Evolutionary conservation across 495 filamentous ascomycete genomes (phyloP).

Genomic region (Xylaria grammica): DNA sequence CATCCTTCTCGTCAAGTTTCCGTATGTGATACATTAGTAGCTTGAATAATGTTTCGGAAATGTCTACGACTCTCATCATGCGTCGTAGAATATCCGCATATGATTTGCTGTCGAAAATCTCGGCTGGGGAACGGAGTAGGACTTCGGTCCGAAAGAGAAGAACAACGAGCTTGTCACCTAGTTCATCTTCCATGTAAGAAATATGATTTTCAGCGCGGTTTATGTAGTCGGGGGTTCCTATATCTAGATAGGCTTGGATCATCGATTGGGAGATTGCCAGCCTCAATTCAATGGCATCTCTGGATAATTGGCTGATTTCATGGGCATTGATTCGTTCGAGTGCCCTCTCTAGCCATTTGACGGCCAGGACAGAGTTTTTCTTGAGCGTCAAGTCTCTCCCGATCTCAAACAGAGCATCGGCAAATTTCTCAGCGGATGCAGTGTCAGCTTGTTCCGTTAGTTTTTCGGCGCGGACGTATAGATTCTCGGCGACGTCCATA

Average conservation of each 20-base stretch:
- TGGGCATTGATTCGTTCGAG: conserved; percentile 62
- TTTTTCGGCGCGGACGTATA: conserved; percentile 65
- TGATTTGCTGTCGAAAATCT: conserved; percentile 51
- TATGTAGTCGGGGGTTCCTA: conserved; percentile 48
- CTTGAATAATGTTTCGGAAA: conserved; percentile 69
- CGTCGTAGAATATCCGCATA: conserved; percentile 58
- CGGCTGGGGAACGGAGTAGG: conserved; percentile 50
- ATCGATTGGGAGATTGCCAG: conserved; percentile 68
- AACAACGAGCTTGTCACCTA: conserved; percentile 67
- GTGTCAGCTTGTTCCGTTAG: conserved; percentile 47
- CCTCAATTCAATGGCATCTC: conserved; percentile 66
- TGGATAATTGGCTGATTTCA: conserved; percentile 60
- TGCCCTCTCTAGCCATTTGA: conserved; percentile 78
- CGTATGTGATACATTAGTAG: conserved; percentile 72
- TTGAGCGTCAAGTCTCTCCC: conserved; percentile 63
- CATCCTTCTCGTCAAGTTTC: conserved; percentile 62
- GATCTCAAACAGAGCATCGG: conserved; percentile 74
- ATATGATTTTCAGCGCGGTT: conserved; percentile 63
- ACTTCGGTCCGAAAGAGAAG: conserved; percentile 72
- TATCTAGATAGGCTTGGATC: conserved; percentile 59
- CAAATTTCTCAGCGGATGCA: conserved; percentile 64
- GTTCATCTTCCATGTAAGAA: conserved; percentile 62
- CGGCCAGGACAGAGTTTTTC: conserved; percentile 58
- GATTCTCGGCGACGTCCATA: conserved; percentile 76
- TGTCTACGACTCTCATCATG: conserved; percentile 61